phyloP scores from a whole-genome alignment of 2,329 filamentous ascomycete genomes.

The Geoglossum cookeanum region DNA sequence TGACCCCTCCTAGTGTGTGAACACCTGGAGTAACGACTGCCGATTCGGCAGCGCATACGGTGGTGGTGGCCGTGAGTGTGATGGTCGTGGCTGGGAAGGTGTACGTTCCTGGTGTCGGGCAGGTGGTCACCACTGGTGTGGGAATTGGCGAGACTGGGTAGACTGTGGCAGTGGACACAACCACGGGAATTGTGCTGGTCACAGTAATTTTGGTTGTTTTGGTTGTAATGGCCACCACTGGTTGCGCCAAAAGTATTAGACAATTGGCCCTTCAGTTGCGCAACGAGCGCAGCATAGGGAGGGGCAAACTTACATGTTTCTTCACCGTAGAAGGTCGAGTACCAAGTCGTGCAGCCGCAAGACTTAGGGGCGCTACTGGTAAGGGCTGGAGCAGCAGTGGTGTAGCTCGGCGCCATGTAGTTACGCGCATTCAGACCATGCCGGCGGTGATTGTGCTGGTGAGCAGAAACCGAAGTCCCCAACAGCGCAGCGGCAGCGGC shows the following conservation, averaged over 20 bases:
- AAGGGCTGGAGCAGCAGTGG: constrained; percentile 10
- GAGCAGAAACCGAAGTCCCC: not conserved
- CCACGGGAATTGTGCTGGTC: not conserved
- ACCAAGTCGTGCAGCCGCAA: constrained; percentile 58
- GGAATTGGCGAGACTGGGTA: constrained; percentile 19
- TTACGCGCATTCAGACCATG: constrained; percentile 32
- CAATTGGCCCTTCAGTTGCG: constrained; percentile 12
- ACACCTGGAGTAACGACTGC: constrained; percentile 44
- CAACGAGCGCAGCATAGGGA: constrained; percentile 21
- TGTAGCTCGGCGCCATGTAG: constrained; percentile 11
- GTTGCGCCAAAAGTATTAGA: not conserved
- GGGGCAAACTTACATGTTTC: constrained; percentile 34
- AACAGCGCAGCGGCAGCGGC: constrained; percentile 3
- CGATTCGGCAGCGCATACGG: constrained; percentile 42
- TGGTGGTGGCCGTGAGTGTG: constrained; percentile 46
- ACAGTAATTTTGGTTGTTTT: not conserved
- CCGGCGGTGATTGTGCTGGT: constrained; percentile 7
- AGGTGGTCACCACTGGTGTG: constrained; percentile 30
- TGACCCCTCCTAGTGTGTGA: constrained; percentile 53
- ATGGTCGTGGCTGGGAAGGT: constrained; percentile 57
- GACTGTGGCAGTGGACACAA: constrained; percentile 3
- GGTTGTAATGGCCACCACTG: not conserved
- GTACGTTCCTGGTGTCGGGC: constrained; percentile 51
- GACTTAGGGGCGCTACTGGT: constrained; percentile 22
- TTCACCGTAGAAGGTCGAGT: constrained; percentile 49